Evolutionary conservation across 1,284 basidiomycete species (phyloP).

Genomic region (Sporisorium sorghi): DNA sequence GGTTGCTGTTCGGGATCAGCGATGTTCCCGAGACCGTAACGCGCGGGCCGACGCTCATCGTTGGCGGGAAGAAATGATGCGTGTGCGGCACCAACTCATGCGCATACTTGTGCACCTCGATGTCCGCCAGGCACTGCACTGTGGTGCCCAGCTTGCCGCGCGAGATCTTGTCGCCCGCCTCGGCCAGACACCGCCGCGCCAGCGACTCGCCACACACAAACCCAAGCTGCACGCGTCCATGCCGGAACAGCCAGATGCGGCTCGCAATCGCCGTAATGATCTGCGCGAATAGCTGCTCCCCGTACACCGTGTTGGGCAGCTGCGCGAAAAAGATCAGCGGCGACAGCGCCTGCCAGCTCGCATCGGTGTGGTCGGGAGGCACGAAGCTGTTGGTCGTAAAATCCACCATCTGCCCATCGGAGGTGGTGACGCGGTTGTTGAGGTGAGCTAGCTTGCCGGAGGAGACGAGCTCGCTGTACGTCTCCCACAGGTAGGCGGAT

Average conservation of each 20-base stretch:
- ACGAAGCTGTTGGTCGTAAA: constrained; percentile 28
- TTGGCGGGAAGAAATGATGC: constrained; percentile 58
- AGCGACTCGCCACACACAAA: constrained; percentile 64
- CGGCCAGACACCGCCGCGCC: constrained; percentile 52
- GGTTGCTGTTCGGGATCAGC: constrained; percentile 58
- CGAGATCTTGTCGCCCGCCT: constrained; percentile 38
- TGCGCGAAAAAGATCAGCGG: constrained; percentile 63
- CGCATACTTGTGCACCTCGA: constrained; percentile 32
- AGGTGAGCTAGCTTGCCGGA: constrained; percentile 55
- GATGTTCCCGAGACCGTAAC: constrained; percentile 37
- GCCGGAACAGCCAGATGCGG: constrained; percentile 63
- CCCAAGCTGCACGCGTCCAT: constrained; percentile 54
- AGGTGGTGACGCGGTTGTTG: constrained; percentile 27
- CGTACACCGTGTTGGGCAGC: constrained; percentile 66
- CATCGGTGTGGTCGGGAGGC: constrained; percentile 26
- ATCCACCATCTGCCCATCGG: constrained; percentile 24
- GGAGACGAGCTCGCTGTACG: constrained; percentile 50
- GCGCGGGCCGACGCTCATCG: constrained; percentile 54
- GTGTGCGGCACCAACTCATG: constrained; percentile 49
- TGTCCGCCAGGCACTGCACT: constrained; percentile 49
- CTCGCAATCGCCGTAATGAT: constrained; percentile 57
- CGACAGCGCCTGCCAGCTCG: constrained; percentile 45
- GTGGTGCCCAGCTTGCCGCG: constrained; percentile 59
- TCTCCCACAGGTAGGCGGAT: constrained; percentile 55
- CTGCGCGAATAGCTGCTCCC: constrained; percentile 67